Evolutionary conservation across 148 eudicot genomes (phyloP).

Genomic region (Camellia japonica): DNA sequence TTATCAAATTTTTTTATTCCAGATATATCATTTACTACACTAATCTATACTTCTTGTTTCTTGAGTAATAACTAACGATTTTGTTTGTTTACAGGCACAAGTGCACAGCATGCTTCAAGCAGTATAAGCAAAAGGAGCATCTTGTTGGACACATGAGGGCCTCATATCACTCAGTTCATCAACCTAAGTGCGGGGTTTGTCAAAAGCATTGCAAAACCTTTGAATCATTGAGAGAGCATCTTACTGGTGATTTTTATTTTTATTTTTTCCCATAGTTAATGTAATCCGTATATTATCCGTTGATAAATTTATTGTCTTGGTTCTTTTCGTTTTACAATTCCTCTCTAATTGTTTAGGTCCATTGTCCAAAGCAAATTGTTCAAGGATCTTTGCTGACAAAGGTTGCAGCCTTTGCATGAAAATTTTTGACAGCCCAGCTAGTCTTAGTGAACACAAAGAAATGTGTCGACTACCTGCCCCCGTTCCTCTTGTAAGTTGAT

Average conservation of each 20-base stretch:
- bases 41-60: background rate
- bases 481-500: constrained; percentile 47
- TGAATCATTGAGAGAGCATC: constrained; percentile 75
- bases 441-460: constrained; percentile 55
- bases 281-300: background rate
- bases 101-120: constrained; percentile 76
- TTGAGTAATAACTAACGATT: background rate
- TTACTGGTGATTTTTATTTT: constrained; percentile 38
- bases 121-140: constrained; percentile 74
- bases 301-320: constrained; percentile 5
- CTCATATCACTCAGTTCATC: constrained; percentile 67
- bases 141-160: constrained; percentile 70
- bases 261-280: background rate
- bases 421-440: constrained; percentile 41
- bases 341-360: constrained; percentile 41
- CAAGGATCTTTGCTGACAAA: constrained; percentile 43
- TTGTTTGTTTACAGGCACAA: constrained; percentile 45
- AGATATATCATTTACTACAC: background rate
- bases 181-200: constrained; percentile 73
- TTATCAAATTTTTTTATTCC: background rate
- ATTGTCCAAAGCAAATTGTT: constrained; percentile 53
- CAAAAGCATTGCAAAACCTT: constrained; percentile 72
- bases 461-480: constrained; percentile 50
- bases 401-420: constrained; percentile 69
- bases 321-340: constrained; percentile 3